Evolutionary conservation across 768 basidiomycete species (phyloP).

Genomic region (Pisolithus orientalis): DNA sequence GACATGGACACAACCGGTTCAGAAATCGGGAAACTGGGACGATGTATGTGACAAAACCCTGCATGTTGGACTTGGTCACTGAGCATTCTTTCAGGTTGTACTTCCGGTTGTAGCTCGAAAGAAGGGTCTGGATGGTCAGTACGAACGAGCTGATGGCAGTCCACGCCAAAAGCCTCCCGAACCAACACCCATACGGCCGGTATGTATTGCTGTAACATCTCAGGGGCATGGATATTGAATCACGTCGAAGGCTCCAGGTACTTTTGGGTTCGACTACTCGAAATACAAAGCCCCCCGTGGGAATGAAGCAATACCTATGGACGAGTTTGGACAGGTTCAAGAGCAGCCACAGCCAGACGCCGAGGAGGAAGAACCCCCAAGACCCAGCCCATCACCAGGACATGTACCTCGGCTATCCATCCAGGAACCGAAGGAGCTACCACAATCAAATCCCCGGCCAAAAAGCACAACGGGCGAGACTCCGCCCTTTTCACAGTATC

Average conservation of each 20-base stretch:
- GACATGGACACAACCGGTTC: conserved; percentile 71
- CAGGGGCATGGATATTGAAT: background rate
- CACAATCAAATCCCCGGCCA: conserved; percentile 15
- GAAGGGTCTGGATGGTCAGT: conserved; percentile 68
- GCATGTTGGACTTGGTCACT: background rate
- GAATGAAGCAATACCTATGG: conserved; percentile 50
- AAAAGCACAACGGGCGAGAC: conserved; percentile 34
- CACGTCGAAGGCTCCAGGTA: conserved; percentile 62
- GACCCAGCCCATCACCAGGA: conserved; percentile 1
- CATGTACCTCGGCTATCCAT: conserved; percentile 13
- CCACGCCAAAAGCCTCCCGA: conserved; percentile 44
- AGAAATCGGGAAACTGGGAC: conserved; percentile 73
- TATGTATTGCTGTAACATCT: conserved; percentile 29
- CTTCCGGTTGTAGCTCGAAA: conserved; percentile 81
- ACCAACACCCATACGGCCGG: conserved; percentile 45
- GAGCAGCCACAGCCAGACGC: conserved; percentile 14
- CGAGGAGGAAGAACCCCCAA: background rate
- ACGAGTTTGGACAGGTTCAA: conserved; percentile 53
- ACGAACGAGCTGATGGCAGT: conserved; percentile 65
- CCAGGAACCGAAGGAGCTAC: conserved; percentile 25
- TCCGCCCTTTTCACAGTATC: conserved; percentile 61
- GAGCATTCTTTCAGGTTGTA: conserved; percentile 51
- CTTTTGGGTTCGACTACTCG: conserved; percentile 70
- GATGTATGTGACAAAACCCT: conserved; percentile 43
- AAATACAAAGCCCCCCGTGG: conserved; percentile 54